phyloP scores from a whole-genome alignment of 2,329 filamentous ascomycete genomes.

The Fusarium cyanostomum region DNA sequence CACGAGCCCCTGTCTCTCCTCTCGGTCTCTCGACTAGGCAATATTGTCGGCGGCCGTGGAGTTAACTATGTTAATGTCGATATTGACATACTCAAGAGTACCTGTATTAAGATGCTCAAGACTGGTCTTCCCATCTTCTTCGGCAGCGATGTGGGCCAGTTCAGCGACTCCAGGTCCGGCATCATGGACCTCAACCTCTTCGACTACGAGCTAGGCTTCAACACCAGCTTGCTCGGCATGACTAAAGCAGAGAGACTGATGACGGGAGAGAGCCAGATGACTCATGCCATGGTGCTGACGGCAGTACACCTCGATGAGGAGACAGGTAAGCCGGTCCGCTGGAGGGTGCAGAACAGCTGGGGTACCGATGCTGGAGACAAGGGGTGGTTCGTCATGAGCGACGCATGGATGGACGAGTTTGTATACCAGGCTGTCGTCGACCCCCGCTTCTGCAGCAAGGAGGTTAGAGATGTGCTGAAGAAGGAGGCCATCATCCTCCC shows the following conservation, averaged over 20 bases:
- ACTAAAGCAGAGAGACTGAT: constrained; percentile 78
- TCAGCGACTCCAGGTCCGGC: constrained; percentile 71
- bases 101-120: constrained; percentile 80
- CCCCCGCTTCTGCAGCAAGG: constrained; percentile 70
- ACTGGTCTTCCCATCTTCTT: constrained; percentile 87
- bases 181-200: constrained; percentile 83
- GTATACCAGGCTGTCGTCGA: constrained; percentile 89
- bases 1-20: constrained; percentile 77
- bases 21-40: constrained; percentile 81
- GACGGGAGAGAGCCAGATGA: constrained; percentile 84
- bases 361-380: constrained; percentile 74
- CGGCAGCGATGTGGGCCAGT: constrained; percentile 87
- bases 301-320: constrained; percentile 79
- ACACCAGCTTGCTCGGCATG: constrained; percentile 76
- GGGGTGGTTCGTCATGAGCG: constrained; percentile 91
- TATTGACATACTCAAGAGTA: constrained; percentile 75
- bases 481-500: constrained; percentile 76
- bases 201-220: constrained; percentile 87
- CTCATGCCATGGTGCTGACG: constrained; percentile 91
- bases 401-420: constrained; percentile 82
- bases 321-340: constrained; percentile 72
- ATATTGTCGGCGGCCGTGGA: constrained; percentile 78
- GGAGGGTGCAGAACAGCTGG: constrained; percentile 92
- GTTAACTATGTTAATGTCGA: constrained; percentile 87
- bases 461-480: constrained; percentile 75